Evolutionary conservation across 805 yeast species (phyloP), one percentile per base, ranked within the genome.

Genomic region (Candida qinlingensis): DNA sequence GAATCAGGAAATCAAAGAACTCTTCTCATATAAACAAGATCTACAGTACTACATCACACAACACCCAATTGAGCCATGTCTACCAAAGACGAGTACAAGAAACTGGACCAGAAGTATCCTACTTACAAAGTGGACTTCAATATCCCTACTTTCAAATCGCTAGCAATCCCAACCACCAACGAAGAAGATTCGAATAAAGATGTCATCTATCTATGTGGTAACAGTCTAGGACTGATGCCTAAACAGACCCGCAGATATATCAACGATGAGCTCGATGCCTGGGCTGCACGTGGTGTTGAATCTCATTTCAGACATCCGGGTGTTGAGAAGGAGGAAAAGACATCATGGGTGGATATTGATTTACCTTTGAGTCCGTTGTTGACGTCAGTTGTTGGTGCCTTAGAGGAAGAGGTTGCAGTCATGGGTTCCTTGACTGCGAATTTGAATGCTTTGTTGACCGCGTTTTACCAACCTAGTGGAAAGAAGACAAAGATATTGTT

Each of bases 211-310:
- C 71, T 91, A 42, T 89, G 96, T 67, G 98, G 98, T 3, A 92
- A 91, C 69, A 88, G 96, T n/a, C 77, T 91, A 6, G 98, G 98
- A 0, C 68, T 91, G 50, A 86, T 89, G 91, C 97, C 98, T 0
- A 70, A 66, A 44, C 61, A 70, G 7, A 82, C 91, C 0, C 70
- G 77, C 34, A 53, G 55, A 6, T 85, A 86, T 12, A 69, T 91
- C 12, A 66, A 67, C 43, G 74, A 70, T 38, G 97, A 91, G 64
- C 69, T 91, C 43, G 77, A 81, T 54, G 96, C 94, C 0, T 91
- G 98, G 98, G 72, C 79, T 31, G 71, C 64, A 29, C 70, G 90
- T 34, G 98, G 83, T 3, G 98, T 91, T 7, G 90, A 86, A 53
- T 79, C 94, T 0, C 98, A 91, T 65, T 85, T 85, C 66, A 75